phyloP scores from a whole-genome alignment of 2,329 filamentous ascomycete genomes.

The Pseudopithomyces chartarum region DNA sequence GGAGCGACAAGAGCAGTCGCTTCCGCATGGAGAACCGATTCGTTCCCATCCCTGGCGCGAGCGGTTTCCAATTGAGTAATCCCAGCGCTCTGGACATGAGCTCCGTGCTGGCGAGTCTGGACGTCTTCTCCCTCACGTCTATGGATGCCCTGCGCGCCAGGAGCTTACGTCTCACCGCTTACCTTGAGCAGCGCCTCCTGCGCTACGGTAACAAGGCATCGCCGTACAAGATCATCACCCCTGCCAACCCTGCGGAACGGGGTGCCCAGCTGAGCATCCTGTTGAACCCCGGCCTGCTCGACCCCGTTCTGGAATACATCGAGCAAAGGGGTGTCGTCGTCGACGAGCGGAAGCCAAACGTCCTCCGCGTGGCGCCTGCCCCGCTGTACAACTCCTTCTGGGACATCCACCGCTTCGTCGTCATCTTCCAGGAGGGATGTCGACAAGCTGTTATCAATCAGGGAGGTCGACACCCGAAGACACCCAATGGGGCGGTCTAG shows the following conservation, averaged over 20 bases:
- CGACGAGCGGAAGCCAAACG: conserved; percentile 84
- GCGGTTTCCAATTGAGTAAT: conserved; percentile 85
- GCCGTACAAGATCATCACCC: conserved; percentile 67
- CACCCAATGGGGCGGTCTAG: background rate
- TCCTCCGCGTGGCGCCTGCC: conserved; percentile 81
- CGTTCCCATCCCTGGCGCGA: conserved; percentile 75
- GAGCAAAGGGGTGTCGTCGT: conserved; percentile 73
- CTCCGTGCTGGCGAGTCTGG: conserved; percentile 72
- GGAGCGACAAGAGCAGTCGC: conserved; percentile 73
- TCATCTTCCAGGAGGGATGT: conserved; percentile 58
- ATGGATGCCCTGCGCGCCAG: conserved; percentile 73
- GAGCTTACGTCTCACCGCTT: conserved; percentile 74
- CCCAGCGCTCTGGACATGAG: conserved; percentile 79
- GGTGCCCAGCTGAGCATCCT: conserved; percentile 81
- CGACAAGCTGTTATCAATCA: conserved; percentile 36
- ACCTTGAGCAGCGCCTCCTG: conserved; percentile 64
- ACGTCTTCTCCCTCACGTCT: conserved; percentile 72
- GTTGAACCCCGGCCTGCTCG: conserved; percentile 70
- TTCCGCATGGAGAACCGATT: conserved; percentile 87
- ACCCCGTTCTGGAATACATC: conserved; percentile 67
- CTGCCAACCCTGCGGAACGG: conserved; percentile 67
- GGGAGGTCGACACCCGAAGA: background rate
- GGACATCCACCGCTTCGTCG: conserved; percentile 61
- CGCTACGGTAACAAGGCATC: conserved; percentile 20
- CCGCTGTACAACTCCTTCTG: conserved; percentile 82